A percentile compares a stretch with the other conserved stretches of the same genome.
These are phyloP conservation scores for Fagus crenata DNA, from an alignment of 306 rosid species.

Conservation along the genomic window DNA sequence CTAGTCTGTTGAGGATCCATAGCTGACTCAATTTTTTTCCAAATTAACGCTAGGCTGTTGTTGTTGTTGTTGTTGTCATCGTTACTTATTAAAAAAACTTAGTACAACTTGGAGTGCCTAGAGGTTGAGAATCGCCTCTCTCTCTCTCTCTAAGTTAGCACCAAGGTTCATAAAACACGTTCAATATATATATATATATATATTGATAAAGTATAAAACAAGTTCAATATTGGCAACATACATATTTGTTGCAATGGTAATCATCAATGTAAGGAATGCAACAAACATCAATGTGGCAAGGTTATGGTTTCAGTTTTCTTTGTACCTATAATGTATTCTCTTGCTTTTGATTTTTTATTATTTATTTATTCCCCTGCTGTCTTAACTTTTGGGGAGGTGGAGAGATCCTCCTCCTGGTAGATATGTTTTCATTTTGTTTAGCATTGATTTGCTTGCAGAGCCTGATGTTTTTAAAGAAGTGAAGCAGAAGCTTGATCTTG, in stretches of 20 bases:
- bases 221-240: background rate
- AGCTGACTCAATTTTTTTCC: too few species aligned
- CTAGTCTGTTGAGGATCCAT: too few species aligned
- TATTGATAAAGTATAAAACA: background rate
- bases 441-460: slow-evolving; percentile 53
- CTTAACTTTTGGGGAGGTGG: background rate
- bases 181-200: too few species aligned
- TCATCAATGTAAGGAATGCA: background rate
- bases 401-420: background rate
- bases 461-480: slow-evolving; percentile 97
- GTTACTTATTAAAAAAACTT: background rate
- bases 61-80: too few species aligned
- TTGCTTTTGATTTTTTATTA: background rate
- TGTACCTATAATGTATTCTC: background rate
- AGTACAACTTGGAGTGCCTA: background rate
- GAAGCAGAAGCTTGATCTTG: slow-evolving; percentile 91
- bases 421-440: slow-evolving; percentile 5
- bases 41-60: too few species aligned
- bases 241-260: background rate
- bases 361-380: background rate
- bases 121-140: background rate
- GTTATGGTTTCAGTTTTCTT: background rate
- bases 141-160: background rate
- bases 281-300: background rate
- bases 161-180: background rate